A percentile compares a stretch with the other conserved stretches of the same genome.
Evolutionary conservation across 2,329 filamentous ascomycete species (phyloP).

Genomic region (Escovopsis sp.): DNA sequence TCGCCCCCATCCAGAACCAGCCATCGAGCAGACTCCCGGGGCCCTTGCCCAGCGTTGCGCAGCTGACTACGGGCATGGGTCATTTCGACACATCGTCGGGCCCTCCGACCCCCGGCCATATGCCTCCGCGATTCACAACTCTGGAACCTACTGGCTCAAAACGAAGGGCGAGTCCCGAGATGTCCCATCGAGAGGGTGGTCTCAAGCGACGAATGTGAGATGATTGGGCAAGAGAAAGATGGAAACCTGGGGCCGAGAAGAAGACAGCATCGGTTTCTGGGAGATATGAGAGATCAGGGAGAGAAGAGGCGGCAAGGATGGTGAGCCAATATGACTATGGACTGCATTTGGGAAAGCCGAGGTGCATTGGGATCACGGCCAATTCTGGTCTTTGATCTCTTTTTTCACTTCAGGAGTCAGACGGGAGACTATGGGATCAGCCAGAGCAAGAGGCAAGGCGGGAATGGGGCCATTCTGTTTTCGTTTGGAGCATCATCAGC

Average conservation of each 20-base stretch:
- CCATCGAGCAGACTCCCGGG: constrained; percentile 24
- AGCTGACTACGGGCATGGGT: constrained; percentile 49
- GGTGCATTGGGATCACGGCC: too few relatives aligned
- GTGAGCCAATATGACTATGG: background rate
- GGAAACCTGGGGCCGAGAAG: too few relatives aligned
- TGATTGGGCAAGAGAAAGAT: background rate
- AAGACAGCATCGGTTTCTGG: too few relatives aligned
- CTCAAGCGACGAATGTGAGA: constrained; percentile 24
- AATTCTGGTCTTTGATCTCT: too few relatives aligned
- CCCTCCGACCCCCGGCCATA: constrained; percentile 4
- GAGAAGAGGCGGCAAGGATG: background rate
- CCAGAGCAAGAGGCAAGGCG: too few relatives aligned
- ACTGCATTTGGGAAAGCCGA: background rate
- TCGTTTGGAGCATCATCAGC: too few relatives aligned
- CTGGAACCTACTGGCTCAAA: constrained; percentile 32
- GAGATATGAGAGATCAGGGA: too few relatives aligned
- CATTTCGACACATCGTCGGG: constrained; percentile 29
- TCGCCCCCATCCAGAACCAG: constrained; percentile 38
- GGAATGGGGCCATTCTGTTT: too few relatives aligned
- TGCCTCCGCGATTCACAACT: constrained; percentile 18
- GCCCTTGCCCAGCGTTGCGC: constrained; percentile 44
- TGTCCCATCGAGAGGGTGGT: constrained; percentile 28
- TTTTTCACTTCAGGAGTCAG: too few relatives aligned
- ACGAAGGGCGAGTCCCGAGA: constrained; percentile 36
- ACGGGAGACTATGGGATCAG: too few relatives aligned